Evolutionary conservation across 2,329 filamentous ascomycete species (phyloP), one percentile per base, ranked within the genome.

Genomic region (Diaporthe aspalathi): DNA sequence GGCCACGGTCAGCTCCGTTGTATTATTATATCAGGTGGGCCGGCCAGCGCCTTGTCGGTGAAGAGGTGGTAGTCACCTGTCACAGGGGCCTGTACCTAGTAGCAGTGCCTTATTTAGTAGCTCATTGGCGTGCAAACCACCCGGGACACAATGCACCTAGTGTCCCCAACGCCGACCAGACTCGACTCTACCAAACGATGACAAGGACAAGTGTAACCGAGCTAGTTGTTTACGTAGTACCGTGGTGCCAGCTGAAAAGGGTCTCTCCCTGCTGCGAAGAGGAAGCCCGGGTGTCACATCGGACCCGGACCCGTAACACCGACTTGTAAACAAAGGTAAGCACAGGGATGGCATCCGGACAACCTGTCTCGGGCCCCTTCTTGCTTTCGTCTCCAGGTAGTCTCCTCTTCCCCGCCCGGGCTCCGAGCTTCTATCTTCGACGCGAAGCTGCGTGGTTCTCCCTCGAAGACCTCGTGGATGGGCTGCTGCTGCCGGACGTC

Each of bases 401-500:
- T 3, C 2, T 5, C 22, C 1, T 3, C 2, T 5, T 16, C 1
- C 38, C 12, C 12, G 9, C 35, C 8, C 16, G 2, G 43, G 9
- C 14, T n/a, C 16, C 14, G 2, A 8, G 3, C 38, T n/a, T n/a
- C 45, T 60, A 68, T 32, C 24, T 45, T 40, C 66, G 53, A 50
- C 66, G 66, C 20, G 66, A 60, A 14, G 66, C 20, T 1, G 66
- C 50, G 24, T 68, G 66, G 7, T 68, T 53, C 27, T 50, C 29
- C 27, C 53, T 50, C 16, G 66, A 60, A 22, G 66, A n/a, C 5
- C 35, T 22, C 9, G 52, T 56, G 9, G 66, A 68, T 14, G 66
- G 14, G 66, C 54, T 68, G 29, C 54, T 68, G 29, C 66, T 63
- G 20, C 60, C 60, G 11, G 60, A 49, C 20, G 60, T 63, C n/a